These are phyloP conservation scores for Stachybotrys chartarum DNA, from an alignment of 2,329 filamentous ascomycete genomes.

Conservation along the genomic window DNA sequence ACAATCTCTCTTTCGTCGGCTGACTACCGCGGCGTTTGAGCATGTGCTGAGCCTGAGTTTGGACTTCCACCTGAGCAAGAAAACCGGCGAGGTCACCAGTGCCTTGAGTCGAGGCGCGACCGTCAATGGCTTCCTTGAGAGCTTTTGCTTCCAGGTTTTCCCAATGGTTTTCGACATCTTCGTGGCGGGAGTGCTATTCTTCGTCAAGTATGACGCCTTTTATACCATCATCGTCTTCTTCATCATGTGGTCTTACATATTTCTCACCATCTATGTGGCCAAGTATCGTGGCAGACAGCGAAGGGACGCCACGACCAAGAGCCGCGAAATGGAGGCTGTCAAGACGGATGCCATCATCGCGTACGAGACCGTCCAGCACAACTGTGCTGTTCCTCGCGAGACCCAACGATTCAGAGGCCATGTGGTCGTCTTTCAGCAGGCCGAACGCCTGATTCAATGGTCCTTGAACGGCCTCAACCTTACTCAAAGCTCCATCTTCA, in stretches of 20 bases:
- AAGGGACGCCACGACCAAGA: conserved; percentile 34
- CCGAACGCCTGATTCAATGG: conserved; percentile 16
- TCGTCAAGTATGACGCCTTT: conserved; percentile 36
- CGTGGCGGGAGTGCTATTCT: conserved; percentile 39
- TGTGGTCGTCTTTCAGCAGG: conserved; percentile 42
- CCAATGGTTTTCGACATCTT: conserved; percentile 43
- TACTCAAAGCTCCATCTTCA: conserved; percentile 57
- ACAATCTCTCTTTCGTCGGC: conserved; percentile 32
- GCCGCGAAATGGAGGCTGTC: conserved; percentile 40
- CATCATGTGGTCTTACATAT: conserved; percentile 43
- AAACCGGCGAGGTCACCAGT: conserved; percentile 43
- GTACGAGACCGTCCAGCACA: conserved; percentile 55
- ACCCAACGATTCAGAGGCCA: conserved; percentile 49
- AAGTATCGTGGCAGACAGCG: conserved; percentile 35
- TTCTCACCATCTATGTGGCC: conserved; percentile 42
- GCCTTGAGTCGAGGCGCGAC: conserved; percentile 39
- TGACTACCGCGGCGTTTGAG: conserved; percentile 38
- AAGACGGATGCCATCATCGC: conserved; percentile 42
- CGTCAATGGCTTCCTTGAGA: conserved; percentile 42
- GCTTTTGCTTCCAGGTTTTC: conserved; percentile 40
- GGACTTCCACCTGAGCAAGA: conserved; percentile 44
- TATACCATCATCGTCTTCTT: conserved; percentile 40
- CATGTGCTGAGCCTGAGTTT: conserved; percentile 38
- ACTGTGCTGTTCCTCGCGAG: conserved; percentile 53
- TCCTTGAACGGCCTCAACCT: conserved; percentile 45